phyloP scores from a whole-genome alignment of 2,329 filamentous ascomycete genomes.

The Dactylellina parvicollis region DNA sequence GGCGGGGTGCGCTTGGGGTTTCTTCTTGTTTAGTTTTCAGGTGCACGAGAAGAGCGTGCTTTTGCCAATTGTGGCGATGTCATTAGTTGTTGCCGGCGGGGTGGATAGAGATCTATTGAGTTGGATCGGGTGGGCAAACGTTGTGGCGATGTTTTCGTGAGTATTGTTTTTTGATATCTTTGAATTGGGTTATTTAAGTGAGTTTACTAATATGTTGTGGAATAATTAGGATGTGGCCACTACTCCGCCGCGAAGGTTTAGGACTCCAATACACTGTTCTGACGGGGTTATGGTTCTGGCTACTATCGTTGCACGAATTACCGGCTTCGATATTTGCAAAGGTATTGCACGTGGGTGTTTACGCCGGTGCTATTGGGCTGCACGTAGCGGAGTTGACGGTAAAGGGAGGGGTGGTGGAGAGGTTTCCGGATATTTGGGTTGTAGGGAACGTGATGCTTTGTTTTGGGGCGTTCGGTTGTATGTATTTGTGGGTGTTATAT shows the following conservation, averaged over 20 bases:
- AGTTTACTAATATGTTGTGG: slow-evolving; percentile 63
- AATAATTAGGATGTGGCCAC: slow-evolving; percentile 92
- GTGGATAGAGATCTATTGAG: slow-evolving; percentile 78
- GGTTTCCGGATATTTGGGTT: slow-evolving; percentile 93
- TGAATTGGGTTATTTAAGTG: slow-evolving; percentile 69
- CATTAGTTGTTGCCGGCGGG: slow-evolving; percentile 82
- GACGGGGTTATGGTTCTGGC: slow-evolving; percentile 87
- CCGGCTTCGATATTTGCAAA: slow-evolving; percentile 70
- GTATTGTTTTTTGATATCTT: slow-evolving; percentile 1
- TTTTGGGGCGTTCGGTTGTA: slow-evolving; percentile 82
- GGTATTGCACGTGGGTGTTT: slow-evolving; percentile 78
- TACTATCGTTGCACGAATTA: slow-evolving; percentile 76
- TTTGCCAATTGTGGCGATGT: slow-evolving; percentile 92
- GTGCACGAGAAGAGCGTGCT: slow-evolving; percentile 98
- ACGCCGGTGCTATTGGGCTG: slow-evolving; percentile 80
- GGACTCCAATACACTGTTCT: slow-evolving; percentile 85
- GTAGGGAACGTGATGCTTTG: slow-evolving; percentile 89
- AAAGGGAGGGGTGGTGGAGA: slow-evolving; percentile 70
- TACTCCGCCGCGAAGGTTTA: slow-evolving; percentile 85
- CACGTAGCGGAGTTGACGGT: slow-evolving; percentile 76
- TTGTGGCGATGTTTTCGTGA: slow-evolving; percentile 57
- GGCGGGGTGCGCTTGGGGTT: slow-evolving; percentile 88
- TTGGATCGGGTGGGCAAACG: slow-evolving; percentile 96
- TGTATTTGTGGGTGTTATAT: slow-evolving; percentile 91
- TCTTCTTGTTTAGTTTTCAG: slow-evolving; percentile 97